Evolutionary conservation across 495 filamentous ascomycete species (phyloP).

Genomic region (Choiromyces venosus): DNA sequence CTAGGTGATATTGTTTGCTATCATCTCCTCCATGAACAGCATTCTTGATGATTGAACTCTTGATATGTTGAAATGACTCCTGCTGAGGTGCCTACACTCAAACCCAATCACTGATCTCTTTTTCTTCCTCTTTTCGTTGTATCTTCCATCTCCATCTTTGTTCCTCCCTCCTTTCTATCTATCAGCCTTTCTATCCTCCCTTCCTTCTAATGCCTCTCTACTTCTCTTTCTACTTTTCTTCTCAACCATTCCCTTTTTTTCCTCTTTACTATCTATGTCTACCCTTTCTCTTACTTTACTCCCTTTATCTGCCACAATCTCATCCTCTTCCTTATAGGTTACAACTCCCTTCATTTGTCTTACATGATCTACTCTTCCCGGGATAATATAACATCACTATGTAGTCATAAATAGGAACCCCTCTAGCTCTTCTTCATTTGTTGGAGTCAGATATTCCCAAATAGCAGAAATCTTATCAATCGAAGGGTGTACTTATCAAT

Average conservation of each 20-base stretch:
- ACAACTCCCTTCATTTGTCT: too few species aligned
- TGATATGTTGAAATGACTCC: constrained; percentile 11
- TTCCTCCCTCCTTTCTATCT: background rate
- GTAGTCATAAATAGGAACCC: constrained; percentile 6
- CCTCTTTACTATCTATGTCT: too few species aligned
- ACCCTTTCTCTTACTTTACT: background rate
- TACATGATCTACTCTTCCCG: constrained; percentile 3
- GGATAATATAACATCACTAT: too few species aligned
- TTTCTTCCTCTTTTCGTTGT: background rate
- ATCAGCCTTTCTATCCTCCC: background rate
- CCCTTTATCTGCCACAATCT: constrained; percentile 1
- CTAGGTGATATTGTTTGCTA: too few species aligned
- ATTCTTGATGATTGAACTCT: background rate
- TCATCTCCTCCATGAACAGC: constrained; percentile 4
- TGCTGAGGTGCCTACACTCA: background rate
- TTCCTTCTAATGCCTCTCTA: background rate
- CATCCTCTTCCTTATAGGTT: too few species aligned
- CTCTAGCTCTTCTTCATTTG: background rate
- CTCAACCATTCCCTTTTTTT: background rate
- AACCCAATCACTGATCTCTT: too few species aligned
- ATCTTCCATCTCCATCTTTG: background rate
- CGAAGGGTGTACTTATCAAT: too few species aligned
- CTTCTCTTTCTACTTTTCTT: background rate
- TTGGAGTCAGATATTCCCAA: constrained; percentile 5
- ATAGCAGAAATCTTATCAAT: too few species aligned